Evolutionary conservation across 202 grass and related monocot species (phyloP).

Genomic region (Carex sylvatica): DNA sequence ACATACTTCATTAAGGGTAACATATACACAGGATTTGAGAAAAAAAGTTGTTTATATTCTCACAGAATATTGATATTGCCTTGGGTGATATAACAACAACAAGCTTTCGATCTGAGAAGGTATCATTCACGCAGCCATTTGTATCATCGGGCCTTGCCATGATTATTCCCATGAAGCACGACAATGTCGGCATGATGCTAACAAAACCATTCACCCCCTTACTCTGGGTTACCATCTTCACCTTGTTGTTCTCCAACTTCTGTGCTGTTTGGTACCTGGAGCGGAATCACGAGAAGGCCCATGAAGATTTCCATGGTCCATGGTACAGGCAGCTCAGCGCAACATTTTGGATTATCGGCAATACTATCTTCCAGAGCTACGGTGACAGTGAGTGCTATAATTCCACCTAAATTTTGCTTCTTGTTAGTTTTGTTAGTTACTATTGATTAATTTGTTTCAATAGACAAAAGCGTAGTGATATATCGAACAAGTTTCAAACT

Average conservation of each 20-base stretch:
- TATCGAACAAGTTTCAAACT: background rate
- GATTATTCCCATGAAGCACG: slow-evolving; percentile 16
- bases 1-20: too few relatives aligned
- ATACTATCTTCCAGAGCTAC: slow-evolving; percentile 26
- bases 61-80: slow-evolving; percentile 22
- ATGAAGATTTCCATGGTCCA: slow-evolving; percentile 13
- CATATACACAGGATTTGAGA: background rate
- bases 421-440: too few relatives aligned
- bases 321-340: slow-evolving; percentile 24
- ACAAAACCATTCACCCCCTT: slow-evolving; percentile 22
- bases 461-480: background rate
- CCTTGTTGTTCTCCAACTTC: background rate
- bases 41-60: background rate
- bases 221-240: slow-evolving; percentile 29
- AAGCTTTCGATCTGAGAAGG: background rate
- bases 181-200: slow-evolving; percentile 25
- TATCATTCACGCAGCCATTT: slow-evolving; percentile 30
- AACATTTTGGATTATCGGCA: slow-evolving; percentile 34
- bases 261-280: slow-evolving; percentile 33
- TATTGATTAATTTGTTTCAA: background rate
- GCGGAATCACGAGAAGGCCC: background rate
- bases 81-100: slow-evolving; percentile 34
- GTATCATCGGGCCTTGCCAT: slow-evolving; percentile 31
- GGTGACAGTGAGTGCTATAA: background rate
- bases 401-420: background rate